phyloP scores from a whole-genome alignment of 257 asterid genomes.

The Mentha longifolia region DNA sequence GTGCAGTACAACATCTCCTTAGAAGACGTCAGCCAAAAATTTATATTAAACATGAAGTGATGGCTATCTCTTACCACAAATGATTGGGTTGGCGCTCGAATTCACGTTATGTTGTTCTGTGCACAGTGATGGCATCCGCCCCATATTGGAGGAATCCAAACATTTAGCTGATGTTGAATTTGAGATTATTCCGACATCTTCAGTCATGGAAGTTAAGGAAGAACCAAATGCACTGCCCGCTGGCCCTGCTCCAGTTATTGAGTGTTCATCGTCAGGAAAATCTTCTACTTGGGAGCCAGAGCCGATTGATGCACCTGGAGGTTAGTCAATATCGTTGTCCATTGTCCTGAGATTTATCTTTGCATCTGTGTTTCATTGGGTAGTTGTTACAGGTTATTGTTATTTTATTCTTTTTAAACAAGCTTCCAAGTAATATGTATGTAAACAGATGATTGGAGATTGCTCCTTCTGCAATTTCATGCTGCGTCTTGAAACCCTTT shows the following conservation, averaged over 20 bases:
- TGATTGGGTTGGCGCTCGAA: constrained; percentile 27
- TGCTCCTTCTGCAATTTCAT: constrained; percentile 16
- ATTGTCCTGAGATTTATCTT: constrained; percentile 8
- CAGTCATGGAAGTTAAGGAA: constrained; percentile 46
- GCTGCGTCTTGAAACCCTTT: constrained; percentile 23
- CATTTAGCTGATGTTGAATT: constrained; percentile 45
- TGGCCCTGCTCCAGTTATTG: constrained; percentile 41
- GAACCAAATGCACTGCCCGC: constrained; percentile 46
- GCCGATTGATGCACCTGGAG: constrained; percentile 82
- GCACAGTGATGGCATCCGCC: constrained; percentile 56
- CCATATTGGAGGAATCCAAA: constrained; percentile 51
- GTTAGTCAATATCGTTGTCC: constrained; percentile 49
- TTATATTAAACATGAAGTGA: constrained; percentile 15
- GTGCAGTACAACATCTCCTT: constrained; percentile 14
- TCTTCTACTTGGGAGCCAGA: constrained; percentile 59
- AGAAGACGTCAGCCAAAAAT: constrained; percentile 4
- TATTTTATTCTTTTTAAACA: neutral
- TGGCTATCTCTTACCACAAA: constrained; percentile 17
- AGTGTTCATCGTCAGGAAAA: constrained; percentile 54
- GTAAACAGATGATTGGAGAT: neutral
- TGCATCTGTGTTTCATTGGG: constrained; percentile 12
- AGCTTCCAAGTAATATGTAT: constrained; percentile 1
- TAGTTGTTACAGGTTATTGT: neutral
- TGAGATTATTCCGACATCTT: constrained; percentile 50
- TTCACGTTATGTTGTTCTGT: constrained; percentile 38